Conservation (phyloP, 2,329 filamentous ascomycete genomes). For the Taxawa tesnikishii region DNA sequence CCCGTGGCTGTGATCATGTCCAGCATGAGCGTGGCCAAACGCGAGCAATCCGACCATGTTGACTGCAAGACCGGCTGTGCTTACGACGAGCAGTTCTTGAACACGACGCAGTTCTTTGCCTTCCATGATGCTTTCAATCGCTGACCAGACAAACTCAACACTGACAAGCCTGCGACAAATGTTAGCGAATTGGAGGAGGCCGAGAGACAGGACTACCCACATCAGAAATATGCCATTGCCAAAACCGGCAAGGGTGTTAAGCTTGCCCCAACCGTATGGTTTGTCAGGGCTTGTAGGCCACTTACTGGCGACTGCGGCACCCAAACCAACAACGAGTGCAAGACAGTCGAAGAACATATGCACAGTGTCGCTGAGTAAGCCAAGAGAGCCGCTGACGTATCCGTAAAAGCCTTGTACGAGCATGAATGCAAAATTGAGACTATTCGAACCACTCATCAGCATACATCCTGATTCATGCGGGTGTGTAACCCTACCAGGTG, state of each 20-base stretch:
- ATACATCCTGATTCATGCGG: too few relatives aligned
- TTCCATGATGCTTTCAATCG: constrained; percentile 73
- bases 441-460: constrained; percentile 28
- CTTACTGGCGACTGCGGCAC: constrained; percentile 89
- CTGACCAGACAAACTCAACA: constrained; percentile 91
- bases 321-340: constrained; percentile 76
- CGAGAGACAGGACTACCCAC: constrained; percentile 33
- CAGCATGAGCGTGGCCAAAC: constrained; percentile 50
- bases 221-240: constrained; percentile 92
- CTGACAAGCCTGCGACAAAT: constrained; percentile 61
- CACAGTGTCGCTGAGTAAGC: constrained; percentile 92
- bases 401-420: constrained; percentile 87
- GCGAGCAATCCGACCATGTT: constrained; percentile 87
- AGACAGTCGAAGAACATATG: constrained; percentile 99
- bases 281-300: constrained; percentile 85
- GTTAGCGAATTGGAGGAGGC: constrained; percentile 1
- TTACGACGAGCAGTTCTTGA: constrained; percentile 79
- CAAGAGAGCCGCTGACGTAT: constrained; percentile 82
- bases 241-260: constrained; percentile 91
- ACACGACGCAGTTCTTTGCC: constrained; percentile 75
- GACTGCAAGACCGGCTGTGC: constrained; percentile 71
- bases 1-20: constrained; percentile 32
- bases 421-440: constrained; percentile 93
- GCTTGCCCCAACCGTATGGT: constrained; percentile 92
- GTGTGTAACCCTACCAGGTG: constrained; percentile 53